These are phyloP conservation scores for Caloboletus inedulis DNA, from an alignment of 1,284 basidiomycete species.

Conservation along the genomic window DNA sequence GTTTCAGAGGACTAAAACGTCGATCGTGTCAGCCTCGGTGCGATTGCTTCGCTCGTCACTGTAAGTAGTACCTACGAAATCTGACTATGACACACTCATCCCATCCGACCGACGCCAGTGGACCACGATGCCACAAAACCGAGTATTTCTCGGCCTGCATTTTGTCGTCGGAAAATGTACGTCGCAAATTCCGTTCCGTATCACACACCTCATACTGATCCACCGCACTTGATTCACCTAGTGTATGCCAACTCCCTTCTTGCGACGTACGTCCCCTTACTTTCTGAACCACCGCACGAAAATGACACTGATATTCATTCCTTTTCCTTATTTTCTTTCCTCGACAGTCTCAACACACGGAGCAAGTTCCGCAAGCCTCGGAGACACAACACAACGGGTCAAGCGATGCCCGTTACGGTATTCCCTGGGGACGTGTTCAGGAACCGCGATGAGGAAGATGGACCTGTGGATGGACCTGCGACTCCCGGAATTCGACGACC, in stretches of 20 bases:
- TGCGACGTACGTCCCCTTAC: conserved; percentile 19
- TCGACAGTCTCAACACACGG: conserved; percentile 24
- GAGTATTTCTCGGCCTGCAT: conserved; percentile 45
- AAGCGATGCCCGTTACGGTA: conserved; percentile 1
- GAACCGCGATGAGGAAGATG: background rate
- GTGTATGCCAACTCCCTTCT: conserved; percentile 28
- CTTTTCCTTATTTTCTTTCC: background rate
- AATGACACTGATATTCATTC: background rate
- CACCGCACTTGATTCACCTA: background rate
- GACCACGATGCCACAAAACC: conserved; percentile 38
- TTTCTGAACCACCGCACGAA: background rate
- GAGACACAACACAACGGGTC: background rate
- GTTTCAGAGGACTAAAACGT: background rate
- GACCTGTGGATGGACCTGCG: too few relatives aligned
- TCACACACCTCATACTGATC: background rate
- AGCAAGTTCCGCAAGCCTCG: conserved; percentile 2
- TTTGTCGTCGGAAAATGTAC: conserved; percentile 48
- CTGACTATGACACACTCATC: background rate
- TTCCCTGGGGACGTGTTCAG: background rate
- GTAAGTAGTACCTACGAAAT: conserved; percentile 28
- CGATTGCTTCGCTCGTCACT: conserved; percentile 41
- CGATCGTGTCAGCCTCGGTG: conserved; percentile 33
- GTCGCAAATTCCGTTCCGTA: conserved; percentile 1
- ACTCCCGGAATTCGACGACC: background rate
- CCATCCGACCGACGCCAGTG: conserved; percentile 33